Conservation (phyloP, 2,329 filamentous ascomycete species). For the Tolypocladium sp. region DNA sequence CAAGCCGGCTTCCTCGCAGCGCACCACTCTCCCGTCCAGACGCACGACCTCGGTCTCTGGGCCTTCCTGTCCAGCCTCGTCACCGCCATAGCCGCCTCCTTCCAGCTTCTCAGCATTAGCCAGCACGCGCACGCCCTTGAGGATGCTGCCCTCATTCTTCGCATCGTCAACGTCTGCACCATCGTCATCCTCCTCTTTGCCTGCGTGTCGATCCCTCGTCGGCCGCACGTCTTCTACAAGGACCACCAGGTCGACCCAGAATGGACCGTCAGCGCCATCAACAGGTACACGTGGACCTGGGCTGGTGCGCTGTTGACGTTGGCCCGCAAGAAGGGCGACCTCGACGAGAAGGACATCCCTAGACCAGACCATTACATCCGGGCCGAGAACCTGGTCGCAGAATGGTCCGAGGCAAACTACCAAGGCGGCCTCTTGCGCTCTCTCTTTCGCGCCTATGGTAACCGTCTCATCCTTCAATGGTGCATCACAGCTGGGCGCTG, state of each 20-base stretch:
- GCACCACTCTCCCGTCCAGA: slow-evolving; percentile 39
- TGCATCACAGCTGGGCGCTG: slow-evolving; percentile 42
- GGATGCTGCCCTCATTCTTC: slow-evolving; percentile 32
- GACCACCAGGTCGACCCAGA: slow-evolving; percentile 54
- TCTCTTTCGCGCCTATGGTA: slow-evolving; percentile 48
- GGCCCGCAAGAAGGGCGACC: slow-evolving; percentile 46
- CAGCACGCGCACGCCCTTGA: slow-evolving; percentile 19
- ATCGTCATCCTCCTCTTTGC: slow-evolving; percentile 35
- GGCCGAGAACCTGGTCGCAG: slow-evolving; percentile 37
- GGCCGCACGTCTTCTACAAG: slow-evolving; percentile 56
- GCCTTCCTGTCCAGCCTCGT: slow-evolving; percentile 37
- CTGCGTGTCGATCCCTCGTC: slow-evolving; percentile 51
- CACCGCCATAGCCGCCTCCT: slow-evolving; percentile 31
- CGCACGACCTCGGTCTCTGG: slow-evolving; percentile 45
- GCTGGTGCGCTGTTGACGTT: slow-evolving; percentile 41
- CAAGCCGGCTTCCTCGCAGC: slow-evolving; percentile 42
- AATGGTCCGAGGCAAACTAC: slow-evolving; percentile 39
- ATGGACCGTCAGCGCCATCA: slow-evolving; percentile 50
- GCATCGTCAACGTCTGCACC: slow-evolving; percentile 36
- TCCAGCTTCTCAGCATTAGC: slow-evolving; percentile 32
- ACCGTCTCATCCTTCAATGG: slow-evolving; percentile 49
- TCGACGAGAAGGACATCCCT: slow-evolving; percentile 55
- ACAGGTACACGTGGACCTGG: slow-evolving; percentile 60
- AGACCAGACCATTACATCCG: slow-evolving; percentile 47
- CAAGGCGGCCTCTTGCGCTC: slow-evolving; percentile 49